Conservation (phyloP, 208 protist genomes). For the Crithidia fasciculata region DNA sequence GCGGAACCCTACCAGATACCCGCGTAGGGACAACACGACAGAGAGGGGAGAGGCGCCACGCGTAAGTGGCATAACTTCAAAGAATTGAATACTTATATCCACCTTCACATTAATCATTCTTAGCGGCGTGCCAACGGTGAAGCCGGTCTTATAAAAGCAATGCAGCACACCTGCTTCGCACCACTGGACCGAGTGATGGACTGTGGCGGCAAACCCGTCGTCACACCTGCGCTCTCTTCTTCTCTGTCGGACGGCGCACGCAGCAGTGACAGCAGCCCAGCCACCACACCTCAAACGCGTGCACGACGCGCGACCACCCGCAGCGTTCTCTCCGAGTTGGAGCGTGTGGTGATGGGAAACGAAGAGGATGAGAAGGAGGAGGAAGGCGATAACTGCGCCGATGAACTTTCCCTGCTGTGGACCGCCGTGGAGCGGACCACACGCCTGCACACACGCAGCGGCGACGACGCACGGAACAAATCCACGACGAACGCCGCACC, state of each 20-base stretch:
- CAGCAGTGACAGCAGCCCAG: background rate
- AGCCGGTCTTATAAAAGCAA: too few species aligned
- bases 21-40: too few species aligned
- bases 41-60: too few species aligned
- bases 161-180: too few species aligned
- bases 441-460: background rate
- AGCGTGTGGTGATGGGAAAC: constrained; percentile 2
- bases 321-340: constrained; percentile 7
- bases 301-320: background rate
- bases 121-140: too few species aligned
- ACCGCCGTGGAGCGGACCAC: constrained; percentile 14
- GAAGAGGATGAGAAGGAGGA: background rate
- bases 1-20: too few species aligned
- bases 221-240: background rate
- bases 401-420: constrained; percentile 28
- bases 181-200: too few species aligned
- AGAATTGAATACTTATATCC: too few species aligned
- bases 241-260: background rate
- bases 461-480: background rate
- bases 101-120: too few species aligned
- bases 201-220: background rate
- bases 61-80: too few species aligned
- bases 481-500: background rate
- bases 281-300: background rate
- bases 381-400: background rate